Percentiles rank a stretch among this genome's conserved stretches.
Evolutionary conservation across 352 stramenopile genomes (phyloP).

Genomic region (Globisporangium middletonii): DNA sequence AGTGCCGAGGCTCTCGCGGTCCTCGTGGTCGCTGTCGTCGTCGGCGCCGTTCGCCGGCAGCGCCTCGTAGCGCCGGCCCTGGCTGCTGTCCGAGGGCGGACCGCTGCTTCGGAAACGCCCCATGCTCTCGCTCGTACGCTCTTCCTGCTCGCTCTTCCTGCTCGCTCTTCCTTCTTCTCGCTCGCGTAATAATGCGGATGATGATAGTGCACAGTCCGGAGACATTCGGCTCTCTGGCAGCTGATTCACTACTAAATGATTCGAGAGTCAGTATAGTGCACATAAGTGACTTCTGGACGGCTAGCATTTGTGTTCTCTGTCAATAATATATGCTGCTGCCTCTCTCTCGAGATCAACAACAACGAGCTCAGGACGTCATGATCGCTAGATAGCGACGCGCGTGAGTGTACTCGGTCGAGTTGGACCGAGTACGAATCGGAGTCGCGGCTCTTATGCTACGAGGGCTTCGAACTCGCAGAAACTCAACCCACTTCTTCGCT

Average conservation of each 20-base stretch:
- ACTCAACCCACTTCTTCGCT: slow-evolving; percentile 69
- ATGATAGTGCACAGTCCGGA: neutral
- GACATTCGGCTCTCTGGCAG: too few species aligned
- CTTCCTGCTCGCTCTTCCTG: neutral
- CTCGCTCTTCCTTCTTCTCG: neutral
- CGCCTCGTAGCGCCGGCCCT: slow-evolving; percentile 46
- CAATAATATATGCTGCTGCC: too few species aligned
- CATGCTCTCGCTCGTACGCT: slow-evolving; percentile 20
- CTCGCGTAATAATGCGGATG: neutral
- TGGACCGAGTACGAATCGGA: slow-evolving; percentile 26
- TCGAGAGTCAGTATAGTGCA: too few species aligned
- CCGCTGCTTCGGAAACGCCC: slow-evolving; percentile 30
- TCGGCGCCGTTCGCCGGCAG: slow-evolving; percentile 38
- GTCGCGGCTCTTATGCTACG: slow-evolving; percentile 42
- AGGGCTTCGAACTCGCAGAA: slow-evolving; percentile 68
- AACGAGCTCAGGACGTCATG: too few species aligned
- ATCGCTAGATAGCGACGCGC: slow-evolving; percentile 1
- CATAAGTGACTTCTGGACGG: too few species aligned
- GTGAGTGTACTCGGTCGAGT: slow-evolving; percentile 48
- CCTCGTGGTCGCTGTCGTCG: slow-evolving; percentile 14
- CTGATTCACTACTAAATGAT: too few species aligned
- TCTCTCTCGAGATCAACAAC: too few species aligned
- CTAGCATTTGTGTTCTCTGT: too few species aligned
- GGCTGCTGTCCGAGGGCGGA: slow-evolving; percentile 18
- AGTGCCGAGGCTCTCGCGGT: slow-evolving; percentile 16